Evolutionary conservation across 441 rosid genomes (phyloP).

Genomic region (Codiaeum variegatum): DNA sequence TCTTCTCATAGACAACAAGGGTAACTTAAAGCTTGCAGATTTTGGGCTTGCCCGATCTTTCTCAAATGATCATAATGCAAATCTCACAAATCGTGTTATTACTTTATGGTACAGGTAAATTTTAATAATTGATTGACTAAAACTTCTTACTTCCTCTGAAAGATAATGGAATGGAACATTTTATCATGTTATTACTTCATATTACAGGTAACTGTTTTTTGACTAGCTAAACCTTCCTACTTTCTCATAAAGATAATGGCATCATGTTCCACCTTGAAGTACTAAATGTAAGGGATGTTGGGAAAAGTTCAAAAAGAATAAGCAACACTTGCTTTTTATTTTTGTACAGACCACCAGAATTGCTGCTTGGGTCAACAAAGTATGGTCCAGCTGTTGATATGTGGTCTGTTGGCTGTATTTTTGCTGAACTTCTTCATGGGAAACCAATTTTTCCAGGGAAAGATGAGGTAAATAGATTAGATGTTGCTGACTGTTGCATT

Average conservation of each 20-base stretch:
- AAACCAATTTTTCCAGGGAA: constrained; percentile 92
- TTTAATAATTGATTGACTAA: neutral
- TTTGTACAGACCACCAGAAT: constrained; percentile 81
- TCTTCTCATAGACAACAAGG: constrained; percentile 94
- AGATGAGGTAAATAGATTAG: constrained; percentile 51
- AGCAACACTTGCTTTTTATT: neutral
- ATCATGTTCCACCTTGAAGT: neutral
- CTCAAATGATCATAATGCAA: constrained; percentile 63
- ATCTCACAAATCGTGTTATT: constrained; percentile 87
- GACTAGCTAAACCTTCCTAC: neutral
- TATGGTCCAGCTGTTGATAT: constrained; percentile 97
- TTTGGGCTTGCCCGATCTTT: constrained; percentile 89
- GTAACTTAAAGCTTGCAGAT: constrained; percentile 91
- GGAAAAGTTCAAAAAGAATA: neutral
- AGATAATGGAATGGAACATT: too few relatives aligned
- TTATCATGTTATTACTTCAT: constrained; percentile 87
- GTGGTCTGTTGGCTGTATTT: constrained; percentile 98
- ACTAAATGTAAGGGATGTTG: neutral
- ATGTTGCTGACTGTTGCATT: neutral
- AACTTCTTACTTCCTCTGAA: neutral
- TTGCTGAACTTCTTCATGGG: constrained; percentile 87
- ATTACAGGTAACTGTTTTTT: constrained; percentile 76
- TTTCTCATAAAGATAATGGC: neutral
- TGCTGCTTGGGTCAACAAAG: constrained; percentile 91
- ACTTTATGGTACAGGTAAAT: constrained; percentile 93